Base-by-base conservation (phyloP, 371 early-diverging fungal genomes). In the Thermomucor indicae-seudaticae region DNA sequence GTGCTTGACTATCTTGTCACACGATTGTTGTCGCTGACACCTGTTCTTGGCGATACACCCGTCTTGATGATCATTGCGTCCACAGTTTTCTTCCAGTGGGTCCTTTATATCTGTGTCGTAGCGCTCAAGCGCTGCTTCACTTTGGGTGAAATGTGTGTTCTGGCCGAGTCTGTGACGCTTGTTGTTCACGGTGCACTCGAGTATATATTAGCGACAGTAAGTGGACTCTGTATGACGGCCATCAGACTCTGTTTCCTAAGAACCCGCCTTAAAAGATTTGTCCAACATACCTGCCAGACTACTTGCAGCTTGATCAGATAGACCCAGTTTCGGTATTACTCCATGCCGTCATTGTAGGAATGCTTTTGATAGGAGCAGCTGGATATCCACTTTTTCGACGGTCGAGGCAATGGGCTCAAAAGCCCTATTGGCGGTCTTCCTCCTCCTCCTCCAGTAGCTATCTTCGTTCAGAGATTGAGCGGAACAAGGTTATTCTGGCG, bases 291-390 rank as follows among this genome's bases (percentile, higher is more conserved):
- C 34, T 51, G 6, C 71, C 75, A 14, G 17, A 20, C 3, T 70
- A 64, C 43, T 41, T 72, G 17, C 49, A 48, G 20, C 29, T 34
- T 14, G 46, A 46, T 3, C 53, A 64, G 4, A 53, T 73, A 6
- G 57, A 70, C 38, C 52, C 57, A 41, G 49, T 60, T 47, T 51
- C 58, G 46, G 65, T 79, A 41, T 46, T 66, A 2, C 50, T 64
- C 17, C 69, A 76, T 60, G 71, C 70, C 0, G 55, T 90, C 4
- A 64, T 88, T n/a, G 60, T 86, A 11, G 90, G 90, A 0, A 87
- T 87, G 76, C 27, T 88, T 3, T 55, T 87, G 22, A 81, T 87
- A 43, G 88, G 89, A 4, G 49, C 80, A 6, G 17, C 79, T 1
- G 40, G 73, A 2, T 67, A 66, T 23, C 86, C 86, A 1, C 52